Evolutionary conservation across 495 filamentous ascomycete genomes (phyloP), one percentile per base, ranked within the genome.

Genomic region (Penicillium angulare): DNA sequence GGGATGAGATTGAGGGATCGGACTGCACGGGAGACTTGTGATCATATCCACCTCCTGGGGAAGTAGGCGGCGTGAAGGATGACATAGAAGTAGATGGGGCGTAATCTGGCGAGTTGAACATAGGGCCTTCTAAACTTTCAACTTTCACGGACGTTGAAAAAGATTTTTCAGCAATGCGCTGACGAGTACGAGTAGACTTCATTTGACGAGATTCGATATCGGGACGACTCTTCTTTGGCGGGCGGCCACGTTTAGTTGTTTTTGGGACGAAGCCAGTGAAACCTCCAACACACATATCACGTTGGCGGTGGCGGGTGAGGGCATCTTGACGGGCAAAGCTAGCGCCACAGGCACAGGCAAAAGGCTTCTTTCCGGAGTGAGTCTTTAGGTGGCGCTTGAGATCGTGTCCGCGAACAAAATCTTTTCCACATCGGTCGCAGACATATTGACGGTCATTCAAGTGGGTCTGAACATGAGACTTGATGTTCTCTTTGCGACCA

Each of bases 381-480:
- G 97, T 97, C 72, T 96, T 96, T 56, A 90, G 84, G 63, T 98
- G 93, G 17, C 93, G 86, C 69, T 97, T 98, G 49, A 97, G 82
- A 63, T 98, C 93, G 64, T 98, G 95, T 53, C 93, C 91, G 21
- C 93, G 85, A 50, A 97, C 95, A 60, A 98, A 98, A 66, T 89
- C 89, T 67, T 97, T 97, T 20, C 84, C 77, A 70, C 93, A 98
- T 18, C 86, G 80, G 42, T 88, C 86, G 65, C 93, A 98, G 60
- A 85, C 82, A 71, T 85, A 98, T 63, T 96, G 95, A 23, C 95
- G 81, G 56, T 97, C 95, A 54, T 92, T 92, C 47, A 98, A 85
- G 63, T 98, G 93, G 1, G 93, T 97, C 67, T 98, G 93, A 35
- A 98, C 88, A 66, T 98, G 93, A 7, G 90, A 92, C 61, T 92